Evolutionary conservation across 345 rosid genomes (phyloP).

Genomic region (Isatis tinctoria): DNA sequence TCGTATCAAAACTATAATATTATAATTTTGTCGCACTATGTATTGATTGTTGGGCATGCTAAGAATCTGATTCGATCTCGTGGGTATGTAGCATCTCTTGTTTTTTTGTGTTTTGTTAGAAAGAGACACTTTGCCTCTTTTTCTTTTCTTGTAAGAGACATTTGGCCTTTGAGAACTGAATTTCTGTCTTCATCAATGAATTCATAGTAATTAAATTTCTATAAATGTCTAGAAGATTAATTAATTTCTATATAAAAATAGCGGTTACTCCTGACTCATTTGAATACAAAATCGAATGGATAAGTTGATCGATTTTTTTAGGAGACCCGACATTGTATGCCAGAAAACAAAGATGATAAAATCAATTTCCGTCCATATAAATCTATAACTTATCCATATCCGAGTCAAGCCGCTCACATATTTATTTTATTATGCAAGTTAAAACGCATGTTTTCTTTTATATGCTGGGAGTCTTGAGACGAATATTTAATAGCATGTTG

Average conservation of each 20-base stretch:
- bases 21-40: not conserved
- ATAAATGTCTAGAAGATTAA: not conserved
- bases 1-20: conserved; percentile 12
- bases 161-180: conserved; percentile 8
- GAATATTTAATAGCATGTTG: not conserved
- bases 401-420: conserved; percentile 15
- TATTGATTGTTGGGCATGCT: conserved; percentile 27
- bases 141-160: not conserved
- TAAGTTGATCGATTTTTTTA: not conserved
- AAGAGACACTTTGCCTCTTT: not conserved
- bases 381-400: conserved; percentile 26
- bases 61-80: conserved; percentile 23
- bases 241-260: not conserved
- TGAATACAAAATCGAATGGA: not conserved
- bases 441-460: not conserved
- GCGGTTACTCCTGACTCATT: not conserved
- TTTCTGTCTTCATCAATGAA: not conserved
- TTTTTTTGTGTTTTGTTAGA: not conserved
- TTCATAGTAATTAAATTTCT: not conserved
- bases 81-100: not conserved
- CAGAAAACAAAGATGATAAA: conserved; percentile 9
- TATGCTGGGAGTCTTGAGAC: not conserved
- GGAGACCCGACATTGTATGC: not conserved
- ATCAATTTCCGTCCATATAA: conserved; percentile 16
- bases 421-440: not conserved